These are phyloP conservation scores for Boletus rubropictus DNA, from an alignment of 768 basidiomycete genomes.

Conservation along the genomic window DNA sequence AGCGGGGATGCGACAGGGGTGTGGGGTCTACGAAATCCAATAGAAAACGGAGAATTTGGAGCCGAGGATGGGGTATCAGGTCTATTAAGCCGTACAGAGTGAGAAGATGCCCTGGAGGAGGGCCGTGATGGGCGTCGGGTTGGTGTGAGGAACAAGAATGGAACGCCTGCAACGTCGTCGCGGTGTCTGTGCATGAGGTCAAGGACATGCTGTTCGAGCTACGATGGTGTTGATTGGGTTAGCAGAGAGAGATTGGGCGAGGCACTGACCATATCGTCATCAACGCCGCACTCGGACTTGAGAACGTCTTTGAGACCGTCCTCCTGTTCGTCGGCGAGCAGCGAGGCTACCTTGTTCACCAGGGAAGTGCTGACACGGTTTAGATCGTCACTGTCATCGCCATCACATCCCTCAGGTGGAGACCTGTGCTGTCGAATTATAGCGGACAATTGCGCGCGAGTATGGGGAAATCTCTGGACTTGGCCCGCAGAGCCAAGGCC, in stretches of 20 bases:
- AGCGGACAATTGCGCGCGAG: constrained; percentile 70
- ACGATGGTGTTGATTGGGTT: constrained; percentile 19
- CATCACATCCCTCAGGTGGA: constrained; percentile 47
- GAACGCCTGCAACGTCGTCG: constrained; percentile 78
- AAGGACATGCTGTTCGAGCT: constrained; percentile 85
- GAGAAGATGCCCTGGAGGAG: constrained; percentile 71
- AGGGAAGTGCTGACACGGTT: constrained; percentile 52
- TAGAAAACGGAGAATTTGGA: constrained; percentile 70
- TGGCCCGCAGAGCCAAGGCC: constrained; percentile 14
- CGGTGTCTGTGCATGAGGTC: constrained; percentile 95
- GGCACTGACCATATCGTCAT: constrained; percentile 58
- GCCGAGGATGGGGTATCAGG: constrained; percentile 75
- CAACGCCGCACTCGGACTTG: constrained; percentile 62
- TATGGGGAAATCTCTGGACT: constrained; percentile 64
- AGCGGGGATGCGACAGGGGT: constrained; percentile 76
- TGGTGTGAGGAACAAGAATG: constrained; percentile 77
- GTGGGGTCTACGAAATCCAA: constrained; percentile 72
- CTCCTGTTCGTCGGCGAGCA: constrained; percentile 79
- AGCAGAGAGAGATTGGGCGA: constrained; percentile 6
- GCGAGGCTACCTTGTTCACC: constrained; percentile 62
- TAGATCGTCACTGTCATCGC: constrained; percentile 52
- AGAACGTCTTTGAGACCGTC: constrained; percentile 77
- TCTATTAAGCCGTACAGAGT: constrained; percentile 60
- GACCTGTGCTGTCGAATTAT: constrained; percentile 70
- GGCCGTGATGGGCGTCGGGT: constrained; percentile 76